Evolutionary conservation across 495 filamentous ascomycete genomes (phyloP).

Genomic region (Platismatia glauca): DNA sequence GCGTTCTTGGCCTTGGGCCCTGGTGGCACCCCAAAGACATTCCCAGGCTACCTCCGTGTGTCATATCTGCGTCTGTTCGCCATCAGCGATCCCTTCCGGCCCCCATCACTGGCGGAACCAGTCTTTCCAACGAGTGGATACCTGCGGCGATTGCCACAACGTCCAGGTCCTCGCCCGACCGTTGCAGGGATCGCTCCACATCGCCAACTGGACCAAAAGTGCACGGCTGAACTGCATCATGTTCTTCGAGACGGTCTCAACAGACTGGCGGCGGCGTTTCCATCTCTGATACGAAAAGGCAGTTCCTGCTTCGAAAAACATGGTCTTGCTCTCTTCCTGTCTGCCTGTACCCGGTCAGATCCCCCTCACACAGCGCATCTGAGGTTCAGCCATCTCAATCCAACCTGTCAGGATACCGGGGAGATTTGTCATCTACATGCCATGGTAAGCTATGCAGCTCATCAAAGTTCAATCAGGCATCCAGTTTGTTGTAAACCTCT

Average conservation of each 20-base stretch:
- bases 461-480: background rate
- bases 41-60: constrained; percentile 62
- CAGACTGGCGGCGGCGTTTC: constrained; percentile 38
- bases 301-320: constrained; percentile 76
- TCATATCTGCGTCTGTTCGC: constrained; percentile 46
- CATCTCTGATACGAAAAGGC: constrained; percentile 46
- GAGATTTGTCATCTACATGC: constrained; percentile 78
- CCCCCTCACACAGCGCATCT: constrained; percentile 38
- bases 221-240: constrained; percentile 42
- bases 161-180: constrained; percentile 51
- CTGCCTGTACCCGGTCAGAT: constrained; percentile 3
- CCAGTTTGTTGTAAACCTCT: background rate
- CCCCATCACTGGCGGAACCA: constrained; percentile 27
- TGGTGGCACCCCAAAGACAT: constrained; percentile 68
- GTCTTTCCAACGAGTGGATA: constrained; percentile 39
- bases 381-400: constrained; percentile 37
- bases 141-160: constrained; percentile 47
- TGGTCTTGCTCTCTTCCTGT: constrained; percentile 58
- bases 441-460: constrained; percentile 24
- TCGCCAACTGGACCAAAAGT: constrained; percentile 60
- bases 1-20: constrained; percentile 71
- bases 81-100: constrained; percentile 31
- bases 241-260: constrained; percentile 42
- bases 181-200: constrained; percentile 73
- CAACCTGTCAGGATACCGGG: constrained; percentile 48